These are phyloP conservation scores for Hypoxylon sp. DNA, from an alignment of 2,329 filamentous ascomycete species.

Conservation along the genomic window DNA sequence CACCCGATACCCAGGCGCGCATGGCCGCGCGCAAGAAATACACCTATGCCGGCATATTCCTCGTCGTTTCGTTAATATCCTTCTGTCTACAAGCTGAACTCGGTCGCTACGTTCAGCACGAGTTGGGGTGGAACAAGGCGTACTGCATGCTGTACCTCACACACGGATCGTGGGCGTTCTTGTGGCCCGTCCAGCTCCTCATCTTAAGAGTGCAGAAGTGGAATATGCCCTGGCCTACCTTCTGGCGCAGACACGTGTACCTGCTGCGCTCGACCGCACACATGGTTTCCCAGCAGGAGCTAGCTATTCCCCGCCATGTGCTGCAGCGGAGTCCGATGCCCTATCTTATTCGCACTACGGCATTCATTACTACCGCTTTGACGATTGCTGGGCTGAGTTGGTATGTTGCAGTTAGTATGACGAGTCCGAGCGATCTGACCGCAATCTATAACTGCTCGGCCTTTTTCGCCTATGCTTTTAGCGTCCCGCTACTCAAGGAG, in stretches of 20 bases:
- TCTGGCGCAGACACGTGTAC: conserved; percentile 75
- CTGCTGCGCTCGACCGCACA: conserved; percentile 65
- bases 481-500: conserved; percentile 87
- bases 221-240: conserved; percentile 79
- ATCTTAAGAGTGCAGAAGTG: conserved; percentile 83
- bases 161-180: conserved; percentile 88
- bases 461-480: conserved; percentile 98
- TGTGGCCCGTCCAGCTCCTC: conserved; percentile 87
- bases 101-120: conserved; percentile 91
- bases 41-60: conserved; percentile 84
- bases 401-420: conserved; percentile 95
- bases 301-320: conserved; percentile 66
- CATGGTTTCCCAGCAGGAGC: conserved; percentile 84
- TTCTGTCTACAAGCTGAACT: conserved; percentile 97
- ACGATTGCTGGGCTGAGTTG: conserved; percentile 92
- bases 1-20: conserved; percentile 71
- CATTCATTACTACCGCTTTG: conserved; percentile 82
- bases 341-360: conserved; percentile 83
- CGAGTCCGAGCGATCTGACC: conserved; percentile 90
- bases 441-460: conserved; percentile 99
- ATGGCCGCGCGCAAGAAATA: conserved; percentile 82
- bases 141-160: conserved; percentile 99
- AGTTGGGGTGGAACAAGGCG: conserved; percentile 95
- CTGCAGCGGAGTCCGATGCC: conserved; percentile 55
- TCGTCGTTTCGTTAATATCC: conserved; percentile 81